Evolutionary conservation across 2,329 filamentous ascomycete genomes (phyloP).

Genomic region (Blastomyces percursus): DNA sequence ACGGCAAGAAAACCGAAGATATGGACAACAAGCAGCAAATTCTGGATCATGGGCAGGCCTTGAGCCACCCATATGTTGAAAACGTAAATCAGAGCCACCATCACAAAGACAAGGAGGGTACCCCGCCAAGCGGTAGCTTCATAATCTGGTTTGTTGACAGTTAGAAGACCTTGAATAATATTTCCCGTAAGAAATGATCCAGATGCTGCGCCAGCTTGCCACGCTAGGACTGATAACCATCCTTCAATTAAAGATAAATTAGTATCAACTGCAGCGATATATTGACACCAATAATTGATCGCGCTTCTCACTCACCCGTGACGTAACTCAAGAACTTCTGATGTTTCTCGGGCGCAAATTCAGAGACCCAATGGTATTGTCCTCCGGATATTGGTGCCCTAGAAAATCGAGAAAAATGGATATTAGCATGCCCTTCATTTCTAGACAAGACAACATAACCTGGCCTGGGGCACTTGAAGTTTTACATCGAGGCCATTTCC

Average conservation of each 20-base stretch:
- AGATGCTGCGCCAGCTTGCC: slow-evolving; percentile 22
- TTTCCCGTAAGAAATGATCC: slow-evolving; percentile 23
- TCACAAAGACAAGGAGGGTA: slow-evolving; percentile 20
- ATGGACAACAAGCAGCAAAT: slow-evolving; percentile 24
- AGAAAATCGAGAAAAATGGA: not conserved
- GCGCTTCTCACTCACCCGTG: slow-evolving; percentile 36
- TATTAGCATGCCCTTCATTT: not conserved
- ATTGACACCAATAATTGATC: slow-evolving; percentile 9
- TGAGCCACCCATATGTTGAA: slow-evolving; percentile 23
- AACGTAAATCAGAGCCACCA: slow-evolving; percentile 18
- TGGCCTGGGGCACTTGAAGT: not conserved
- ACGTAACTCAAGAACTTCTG: slow-evolving; percentile 47
- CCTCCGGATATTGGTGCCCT: slow-evolving; percentile 47
- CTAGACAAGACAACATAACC: not conserved
- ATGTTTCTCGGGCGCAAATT: slow-evolving; percentile 39
- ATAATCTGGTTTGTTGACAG: slow-evolving; percentile 23
- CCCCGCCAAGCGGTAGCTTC: slow-evolving; percentile 22
- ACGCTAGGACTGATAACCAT: slow-evolving; percentile 25
- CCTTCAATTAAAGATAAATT: slow-evolving; percentile 18
- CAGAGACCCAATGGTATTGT: slow-evolving; percentile 50
- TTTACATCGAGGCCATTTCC: slow-evolving; percentile 46
- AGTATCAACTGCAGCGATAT: slow-evolving; percentile 26
- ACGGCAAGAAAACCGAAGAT: slow-evolving; percentile 24
- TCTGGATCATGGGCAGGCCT: slow-evolving; percentile 24
- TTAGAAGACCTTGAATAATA: slow-evolving; percentile 26